Base-by-base conservation (phyloP, 371 early-diverging fungal genomes). In the Mucor racemosus region DNA sequence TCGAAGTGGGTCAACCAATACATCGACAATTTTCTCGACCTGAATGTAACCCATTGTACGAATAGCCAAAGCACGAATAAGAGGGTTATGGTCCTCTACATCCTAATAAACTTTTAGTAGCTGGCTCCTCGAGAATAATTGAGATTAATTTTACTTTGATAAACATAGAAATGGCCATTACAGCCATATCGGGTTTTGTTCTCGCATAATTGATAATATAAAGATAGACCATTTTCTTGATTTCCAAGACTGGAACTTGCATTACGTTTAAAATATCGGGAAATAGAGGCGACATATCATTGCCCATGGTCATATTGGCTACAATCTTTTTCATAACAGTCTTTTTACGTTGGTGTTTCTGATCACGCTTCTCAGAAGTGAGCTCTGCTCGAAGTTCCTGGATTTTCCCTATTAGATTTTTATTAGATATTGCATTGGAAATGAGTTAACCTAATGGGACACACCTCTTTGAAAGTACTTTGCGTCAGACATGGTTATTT, bases 281-380 rank as follows among this genome's bases (percentile, higher is more conserved):
- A 64, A 93, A 96, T 50, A 99, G 85, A 13, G 94, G 87, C 6
- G 95, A 93, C 93, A 98, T 96, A 79, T 99, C 98, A 75, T 96
- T 96, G 38, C 99, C 99, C 93, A 98, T 95, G 10, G 99, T 97
- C 97, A 99, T 97, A 73, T 97, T 97, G 68, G 96, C 97, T 14
- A 97, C 94, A 67, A 98, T 94, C 82, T 95, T 95, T 82, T 97
- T 97, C 83, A 99, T 86, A 44, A 92, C 95, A 21, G 89, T 86
- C 82, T 92, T 92, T 73, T 96, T 96, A 65, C 91, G 93, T 39
- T 88, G 85, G 74, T 92, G 84, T 75, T 96, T 96, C 62, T 87
- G 82, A 76, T 97, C 97, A 74, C 92, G 90, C 72, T 95, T 95
- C 65, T 97, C 97, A 55, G 92, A 89, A 53, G 86, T 90, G 59